A percentile compares a stretch with the other conserved stretches of the same genome.
Conservation (phyloP, 768 basidiomycete genomes). For the Russula abietina region DNA sequence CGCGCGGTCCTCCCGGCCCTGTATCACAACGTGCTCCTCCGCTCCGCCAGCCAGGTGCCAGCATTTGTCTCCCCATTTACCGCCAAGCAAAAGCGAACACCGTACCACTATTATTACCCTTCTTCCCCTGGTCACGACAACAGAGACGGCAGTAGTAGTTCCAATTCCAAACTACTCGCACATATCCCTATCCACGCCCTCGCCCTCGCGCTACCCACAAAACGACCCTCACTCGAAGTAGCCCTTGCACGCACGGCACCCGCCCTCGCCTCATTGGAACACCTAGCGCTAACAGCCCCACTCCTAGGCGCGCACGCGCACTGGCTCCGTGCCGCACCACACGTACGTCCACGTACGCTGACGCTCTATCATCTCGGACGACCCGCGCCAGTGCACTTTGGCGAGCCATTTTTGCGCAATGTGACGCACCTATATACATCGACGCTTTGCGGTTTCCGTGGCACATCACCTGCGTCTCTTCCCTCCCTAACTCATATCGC, state of each 20-base stretch:
- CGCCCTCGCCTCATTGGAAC: constrained; percentile 14
- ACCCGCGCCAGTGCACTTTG: constrained; percentile 20
- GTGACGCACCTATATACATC: constrained; percentile 24
- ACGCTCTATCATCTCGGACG: constrained; percentile 25
- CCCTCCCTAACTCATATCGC: constrained; percentile 21
- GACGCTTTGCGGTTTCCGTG: constrained; percentile 23
- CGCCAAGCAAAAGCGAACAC: constrained; percentile 1
- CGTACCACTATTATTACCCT: not conserved
- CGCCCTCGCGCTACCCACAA: constrained; percentile 23
- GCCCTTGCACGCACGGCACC: constrained; percentile 18
- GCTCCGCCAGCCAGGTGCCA: constrained; percentile 22
- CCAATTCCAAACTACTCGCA: constrained; percentile 5
- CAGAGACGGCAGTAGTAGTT: not conserved
- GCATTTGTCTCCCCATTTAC: constrained; percentile 23
- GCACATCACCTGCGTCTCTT: constrained; percentile 12
- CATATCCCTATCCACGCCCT: constrained; percentile 20
- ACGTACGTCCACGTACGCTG: constrained; percentile 21
- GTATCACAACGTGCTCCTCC: constrained; percentile 24
- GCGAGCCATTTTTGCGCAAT: constrained; percentile 17
- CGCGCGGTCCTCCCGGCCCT: constrained; percentile 23
- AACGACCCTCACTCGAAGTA: constrained; percentile 22
- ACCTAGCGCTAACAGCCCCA: constrained; percentile 23
- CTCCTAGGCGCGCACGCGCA: constrained; percentile 24
- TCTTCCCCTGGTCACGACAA: not conserved
- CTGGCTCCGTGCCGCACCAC: constrained; percentile 18